These are phyloP conservation scores for Allium cepa DNA, from an alignment of 106 monocot species.

Conservation along the genomic window DNA sequence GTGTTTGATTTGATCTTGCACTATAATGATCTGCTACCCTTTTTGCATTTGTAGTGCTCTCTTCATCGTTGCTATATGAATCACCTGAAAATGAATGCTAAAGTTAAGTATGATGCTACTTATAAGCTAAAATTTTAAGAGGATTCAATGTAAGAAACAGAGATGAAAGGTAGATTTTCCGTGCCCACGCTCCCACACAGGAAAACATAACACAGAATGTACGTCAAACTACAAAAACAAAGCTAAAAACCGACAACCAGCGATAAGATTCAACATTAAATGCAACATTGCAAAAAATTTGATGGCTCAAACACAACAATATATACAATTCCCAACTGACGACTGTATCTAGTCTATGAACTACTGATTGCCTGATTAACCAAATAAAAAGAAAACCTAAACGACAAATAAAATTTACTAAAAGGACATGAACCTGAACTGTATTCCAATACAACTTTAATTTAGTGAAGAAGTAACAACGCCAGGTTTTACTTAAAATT, in stretches of 20 bases:
- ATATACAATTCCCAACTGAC: neutral
- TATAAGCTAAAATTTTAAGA: too few species aligned
- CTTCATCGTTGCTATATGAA: slow-evolving; percentile 36
- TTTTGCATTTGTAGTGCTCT: slow-evolving; percentile 49
- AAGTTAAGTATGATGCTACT: neutral
- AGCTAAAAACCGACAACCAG: neutral
- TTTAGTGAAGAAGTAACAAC: too few species aligned
- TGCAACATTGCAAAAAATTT: neutral
- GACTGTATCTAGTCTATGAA: too few species aligned
- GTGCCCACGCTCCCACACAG: too few species aligned
- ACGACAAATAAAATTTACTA: neutral
- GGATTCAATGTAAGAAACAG: too few species aligned
- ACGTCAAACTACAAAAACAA: neutral
- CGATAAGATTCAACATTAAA: too few species aligned
- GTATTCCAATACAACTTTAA: too few species aligned
- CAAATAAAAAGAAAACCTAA: neutral
- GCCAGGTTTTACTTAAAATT: too few species aligned
- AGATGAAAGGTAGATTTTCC: too few species aligned
- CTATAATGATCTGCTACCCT: slow-evolving; percentile 94
- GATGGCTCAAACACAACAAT: neutral
- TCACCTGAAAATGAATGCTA: slow-evolving; percentile 5
- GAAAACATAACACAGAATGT: too few species aligned
- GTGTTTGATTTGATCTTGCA: slow-evolving; percentile 85
- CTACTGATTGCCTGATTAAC: too few species aligned
- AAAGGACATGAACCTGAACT: neutral